Evolutionary conservation across 768 basidiomycete species (phyloP), one percentile per base, ranked within the genome.

Genomic region (Vishniacozyma victoriae): DNA sequence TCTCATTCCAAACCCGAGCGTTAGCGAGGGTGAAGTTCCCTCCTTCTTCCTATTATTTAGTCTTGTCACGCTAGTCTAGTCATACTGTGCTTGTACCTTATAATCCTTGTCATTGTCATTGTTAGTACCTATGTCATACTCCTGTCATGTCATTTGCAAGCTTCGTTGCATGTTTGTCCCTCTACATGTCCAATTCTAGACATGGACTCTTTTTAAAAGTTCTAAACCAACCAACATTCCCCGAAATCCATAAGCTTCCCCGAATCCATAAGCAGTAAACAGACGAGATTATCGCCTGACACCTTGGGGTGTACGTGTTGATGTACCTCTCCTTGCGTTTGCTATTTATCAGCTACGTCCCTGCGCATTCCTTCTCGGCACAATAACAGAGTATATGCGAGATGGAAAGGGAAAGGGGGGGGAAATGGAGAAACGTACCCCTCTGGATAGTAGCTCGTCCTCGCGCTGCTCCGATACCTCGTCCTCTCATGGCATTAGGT

Each of bases 401-500:
- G 23, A 20, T 16, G 23, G 15, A 33, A 9, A 35, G 33, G 9
- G 24, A n/a, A 5, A 33, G 37, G 40, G 46, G 41, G 35, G 54
- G 48, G 36, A 41, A 37, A 18, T 20, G 33, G 12, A 48, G 14
- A 35, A 39, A 75, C 87, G 60, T 59, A 95, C 90, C 93, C 74
- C 93, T 79, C 86, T 95, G 91, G 63, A 96, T 96, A 13, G 93
- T 97, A 36, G 93, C 93, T 74, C 93, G 84, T 74, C 93, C 93
- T 80, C 93, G 84, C 40, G 93, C 93, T 67, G 93, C 95, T 64
- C 95, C 95, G 69, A 99, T 99, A 82, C 95, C 95, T 57, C 93
- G 80, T 67, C 95, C 95, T 64, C 87, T 84, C 92, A 96, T 96
- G 16, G 91, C 93, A 70, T 95, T 96, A 7, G 93, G 90, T 31